Base-by-base conservation (phyloP, 345 rosid species). In the Cardiospermum halicacabum region DNA sequence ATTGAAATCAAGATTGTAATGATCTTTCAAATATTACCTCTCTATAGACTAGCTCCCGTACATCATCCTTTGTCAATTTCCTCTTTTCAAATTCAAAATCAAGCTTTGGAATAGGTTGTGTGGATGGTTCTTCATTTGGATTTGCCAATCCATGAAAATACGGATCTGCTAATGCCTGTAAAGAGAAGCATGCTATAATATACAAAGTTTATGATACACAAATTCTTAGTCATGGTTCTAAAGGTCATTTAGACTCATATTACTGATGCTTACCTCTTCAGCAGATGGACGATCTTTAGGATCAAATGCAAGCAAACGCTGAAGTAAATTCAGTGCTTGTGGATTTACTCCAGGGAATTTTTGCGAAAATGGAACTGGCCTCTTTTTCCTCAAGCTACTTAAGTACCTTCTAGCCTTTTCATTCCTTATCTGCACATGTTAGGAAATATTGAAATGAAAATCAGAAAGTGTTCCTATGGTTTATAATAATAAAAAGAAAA, bases 281-380 rank as follows among this genome's bases (percentile, higher is more conserved):
- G 97, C 96, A 69, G 97, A 81, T 56, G 91, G 96, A 59, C 96
- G 96, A 64, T 91, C 88, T 74, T 87, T 86, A 49, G 99, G 97
- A 77, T 94, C 96, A 77, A 94, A 91, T 57, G 97, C 99, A 65
- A 94, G 80, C 78, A 94, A 74, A 49, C 90, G 89, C 74, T 89
- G 79, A 53, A 94, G 91, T 66, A 94, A 78, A 62, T 77, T 67
- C 65, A 94, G 78, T 68, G 97, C 97, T 76, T 72, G 68, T 66
- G 89, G 87, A 79, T 88, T 91, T 62, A 60, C 79, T 70, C 81
- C 74, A n/a, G 83, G 88, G 73, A 88, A 85, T 37, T 82, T 85
- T 60, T 74, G 69, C 5, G 81, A 74, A 68, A 88, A 86, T 66
- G 88, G 88, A 74, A 81, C 67, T 37, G 88, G 75, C 40, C 64